Base-by-base conservation (phyloP, 768 basidiomycete species). In the Hydnomerulius pinastri region DNA sequence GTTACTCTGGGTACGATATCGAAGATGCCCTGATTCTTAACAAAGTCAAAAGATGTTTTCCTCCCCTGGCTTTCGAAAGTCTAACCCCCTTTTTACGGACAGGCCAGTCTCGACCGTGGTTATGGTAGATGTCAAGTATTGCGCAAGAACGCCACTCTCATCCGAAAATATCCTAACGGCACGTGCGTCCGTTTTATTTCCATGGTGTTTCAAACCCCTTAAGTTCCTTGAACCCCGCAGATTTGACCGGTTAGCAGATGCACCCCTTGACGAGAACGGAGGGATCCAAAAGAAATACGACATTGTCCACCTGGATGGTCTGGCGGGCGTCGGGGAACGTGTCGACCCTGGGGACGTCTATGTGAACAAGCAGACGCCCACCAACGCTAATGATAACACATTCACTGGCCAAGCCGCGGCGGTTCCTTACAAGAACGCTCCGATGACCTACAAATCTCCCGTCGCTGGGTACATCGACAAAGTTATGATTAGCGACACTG, bases 1-100 rank as follows among this genome's bases (percentile, higher is more conserved):
- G 92, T 68, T 99, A 90, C 71, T 97, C 95, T 5, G 97, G 97
- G 21, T 99, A 98, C 67, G 97, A 99, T 77, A 99, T 99, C 56
- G 97, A 99, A 74, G 97, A 99, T 68, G 97, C 97, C 3, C 76
- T 98, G 48, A 98, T 99, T 60, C 76, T 96, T 51, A 99, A 99
- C 70, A 93, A 87, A 77, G 92, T 85, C 44, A 37, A 75, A 43
- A 29, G 48, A 42, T 47, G 9, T 36, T 41, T 41, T 46, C 24
- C 36, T 58, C 46, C 43, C 45, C 35, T 38, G 10, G 23, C 43
- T 33, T 40, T n/a, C 27, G 38, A 21, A 8, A 30, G 43, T 57
- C 37, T 47, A 41, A 45, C 40, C 51, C 50, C 11, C 33, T 47
- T 21, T 23, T 18, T n/a, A n/a, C n/a, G n/a, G 33, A 32, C 58